Percentiles rank a stretch among this genome's conserved stretches.
Evolutionary conservation across 208 protist genomes (phyloP).

Genomic region (Crithidia brevicula): DNA sequence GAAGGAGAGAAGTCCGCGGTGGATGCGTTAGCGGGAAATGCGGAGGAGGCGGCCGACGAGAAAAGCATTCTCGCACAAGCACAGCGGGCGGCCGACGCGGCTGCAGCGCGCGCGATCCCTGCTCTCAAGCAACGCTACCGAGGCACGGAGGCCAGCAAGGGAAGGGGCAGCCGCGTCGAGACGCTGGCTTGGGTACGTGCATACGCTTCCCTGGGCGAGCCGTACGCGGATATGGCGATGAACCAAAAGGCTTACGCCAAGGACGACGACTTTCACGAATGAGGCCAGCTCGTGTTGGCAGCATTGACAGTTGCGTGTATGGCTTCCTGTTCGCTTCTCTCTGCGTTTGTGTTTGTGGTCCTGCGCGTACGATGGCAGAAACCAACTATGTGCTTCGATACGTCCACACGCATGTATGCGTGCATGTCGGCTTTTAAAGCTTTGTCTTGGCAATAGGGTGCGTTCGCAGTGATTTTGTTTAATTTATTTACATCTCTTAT

Average conservation of each 20-base stretch:
- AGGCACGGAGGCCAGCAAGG: slow-evolving; percentile 14
- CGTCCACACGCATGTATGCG: too few relatives aligned
- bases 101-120: slow-evolving; percentile 9
- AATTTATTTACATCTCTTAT: too few relatives aligned
- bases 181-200: slow-evolving; percentile 63
- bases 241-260: slow-evolving; percentile 39
- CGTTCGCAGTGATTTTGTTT: too few relatives aligned
- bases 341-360: too few relatives aligned
- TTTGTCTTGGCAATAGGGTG: too few relatives aligned
- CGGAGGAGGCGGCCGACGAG: background rate
- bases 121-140: slow-evolving; percentile 28
- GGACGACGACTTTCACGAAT: slow-evolving; percentile 27
- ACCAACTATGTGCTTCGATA: too few relatives aligned
- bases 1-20: too few relatives aligned
- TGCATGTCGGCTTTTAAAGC: too few relatives aligned
- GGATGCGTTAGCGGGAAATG: background rate
- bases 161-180: slow-evolving; percentile 10
- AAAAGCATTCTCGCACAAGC: slow-evolving; percentile 21
- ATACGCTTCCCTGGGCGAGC: slow-evolving; percentile 54
- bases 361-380: too few relatives aligned
- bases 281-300: too few relatives aligned
- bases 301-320: too few relatives aligned
- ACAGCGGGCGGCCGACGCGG: slow-evolving; percentile 23
- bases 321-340: too few relatives aligned
- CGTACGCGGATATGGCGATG: slow-evolving; percentile 50